Conservation (phyloP, 352 stramenopile species). For the Phytopythium aichiense region DNA sequence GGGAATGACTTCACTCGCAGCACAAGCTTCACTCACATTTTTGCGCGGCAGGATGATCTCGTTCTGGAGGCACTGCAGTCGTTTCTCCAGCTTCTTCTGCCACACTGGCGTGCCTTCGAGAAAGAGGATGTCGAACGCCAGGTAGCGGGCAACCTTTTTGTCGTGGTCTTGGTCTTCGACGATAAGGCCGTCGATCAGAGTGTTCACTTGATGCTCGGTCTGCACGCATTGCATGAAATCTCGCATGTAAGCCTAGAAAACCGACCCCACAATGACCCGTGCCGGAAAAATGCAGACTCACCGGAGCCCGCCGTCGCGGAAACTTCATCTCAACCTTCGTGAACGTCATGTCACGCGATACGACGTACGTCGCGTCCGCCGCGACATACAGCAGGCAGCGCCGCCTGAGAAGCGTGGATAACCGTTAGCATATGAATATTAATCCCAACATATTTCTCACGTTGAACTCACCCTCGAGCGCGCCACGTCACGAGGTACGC, state of each 20-base stretch:
- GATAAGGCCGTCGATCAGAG: slow-evolving; percentile 80
- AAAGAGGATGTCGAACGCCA: slow-evolving; percentile 84
- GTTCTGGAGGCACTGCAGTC: slow-evolving; percentile 85
- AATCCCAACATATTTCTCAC: background rate
- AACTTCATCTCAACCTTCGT: slow-evolving; percentile 89
- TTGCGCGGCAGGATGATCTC: slow-evolving; percentile 86
- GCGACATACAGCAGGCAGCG: slow-evolving; percentile 77
- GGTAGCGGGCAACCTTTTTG: slow-evolving; percentile 66
- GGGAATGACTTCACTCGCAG: background rate
- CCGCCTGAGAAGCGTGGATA: slow-evolving; percentile 26
- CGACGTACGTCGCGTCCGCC: slow-evolving; percentile 65
- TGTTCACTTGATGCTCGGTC: slow-evolving; percentile 73
- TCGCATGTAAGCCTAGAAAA: no score
- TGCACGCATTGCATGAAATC: slow-evolving; percentile 6
- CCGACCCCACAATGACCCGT: background rate
- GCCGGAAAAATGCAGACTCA: slow-evolving; percentile 15
- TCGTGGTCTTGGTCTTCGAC: slow-evolving; percentile 83
- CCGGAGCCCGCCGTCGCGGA: slow-evolving; percentile 60
- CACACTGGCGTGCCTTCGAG: slow-evolving; percentile 74
- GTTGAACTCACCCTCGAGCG: slow-evolving; percentile 56
- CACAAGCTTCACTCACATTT: slow-evolving; percentile 41
- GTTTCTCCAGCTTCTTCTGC: slow-evolving; percentile 87
- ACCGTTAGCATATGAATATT: no score
- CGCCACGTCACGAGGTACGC: slow-evolving; percentile 84
- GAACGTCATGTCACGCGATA: slow-evolving; percentile 80